phyloP scores from a whole-genome alignment of 2,329 filamentous ascomycete species.

The Cryphonectria parasitica region DNA sequence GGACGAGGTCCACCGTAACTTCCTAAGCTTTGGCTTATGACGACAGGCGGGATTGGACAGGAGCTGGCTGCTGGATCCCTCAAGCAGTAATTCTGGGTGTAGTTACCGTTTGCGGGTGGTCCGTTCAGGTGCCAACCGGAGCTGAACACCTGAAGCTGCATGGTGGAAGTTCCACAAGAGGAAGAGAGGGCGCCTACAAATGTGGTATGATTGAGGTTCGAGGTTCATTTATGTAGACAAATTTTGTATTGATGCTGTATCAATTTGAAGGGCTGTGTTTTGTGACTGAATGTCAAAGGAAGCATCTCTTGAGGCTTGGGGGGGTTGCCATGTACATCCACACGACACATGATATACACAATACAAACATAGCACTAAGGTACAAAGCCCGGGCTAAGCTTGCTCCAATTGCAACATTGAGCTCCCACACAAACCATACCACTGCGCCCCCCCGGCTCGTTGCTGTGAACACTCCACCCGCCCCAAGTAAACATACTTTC shows the following conservation, averaged over 20 bases:
- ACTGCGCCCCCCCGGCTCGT: constrained; percentile 2
- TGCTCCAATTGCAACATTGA: background rate
- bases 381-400: background rate
- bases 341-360: background rate
- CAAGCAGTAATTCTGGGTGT: background rate
- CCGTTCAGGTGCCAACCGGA: background rate
- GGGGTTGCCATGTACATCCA: background rate
- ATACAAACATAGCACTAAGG: background rate
- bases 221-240: too few species aligned
- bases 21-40: constrained; percentile 1
- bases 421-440: background rate
- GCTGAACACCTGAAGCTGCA: constrained; percentile 9
- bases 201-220: background rate
- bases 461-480: constrained; percentile 14
- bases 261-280: background rate
- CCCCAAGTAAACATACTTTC: constrained; percentile 4
- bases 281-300: background rate
- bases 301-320: background rate
- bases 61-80: background rate
- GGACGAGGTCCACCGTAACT: constrained; percentile 8
- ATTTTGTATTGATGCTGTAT: background rate
- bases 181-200: background rate
- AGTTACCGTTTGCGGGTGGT: background rate
- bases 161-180: background rate
- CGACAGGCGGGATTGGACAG: constrained; percentile 13